Evolutionary conservation across 2,329 filamentous ascomycete genomes (phyloP).

Genomic region (Fusarium chaquense): DNA sequence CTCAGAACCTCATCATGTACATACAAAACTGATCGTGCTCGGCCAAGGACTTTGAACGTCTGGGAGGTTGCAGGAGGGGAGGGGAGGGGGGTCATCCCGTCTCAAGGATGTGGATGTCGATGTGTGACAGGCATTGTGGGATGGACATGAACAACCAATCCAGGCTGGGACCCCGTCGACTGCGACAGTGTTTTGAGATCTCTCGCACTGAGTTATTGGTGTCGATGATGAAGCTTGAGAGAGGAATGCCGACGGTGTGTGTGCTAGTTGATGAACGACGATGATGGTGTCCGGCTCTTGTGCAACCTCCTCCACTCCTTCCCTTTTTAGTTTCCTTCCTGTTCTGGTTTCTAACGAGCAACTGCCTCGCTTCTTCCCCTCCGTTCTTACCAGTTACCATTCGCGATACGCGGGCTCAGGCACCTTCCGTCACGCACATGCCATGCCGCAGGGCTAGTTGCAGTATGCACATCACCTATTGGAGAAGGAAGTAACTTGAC

Average conservation of each 20-base stretch:
- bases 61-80: slow-evolving; percentile 40
- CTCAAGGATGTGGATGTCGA: slow-evolving; percentile 32
- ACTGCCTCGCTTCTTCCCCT: slow-evolving; percentile 31
- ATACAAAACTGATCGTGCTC: slow-evolving; percentile 27
- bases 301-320: slow-evolving; percentile 22
- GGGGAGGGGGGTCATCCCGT: slow-evolving; percentile 39
- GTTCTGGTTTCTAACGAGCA: slow-evolving; percentile 27
- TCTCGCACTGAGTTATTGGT: slow-evolving; percentile 31
- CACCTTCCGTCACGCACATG: slow-evolving; percentile 33
- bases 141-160: slow-evolving; percentile 2
- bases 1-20: neutral
- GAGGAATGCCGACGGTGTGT: slow-evolving; percentile 7
- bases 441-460: slow-evolving; percentile 39
- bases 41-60: slow-evolving; percentile 23
- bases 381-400: slow-evolving; percentile 37
- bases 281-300: slow-evolving; percentile 25
- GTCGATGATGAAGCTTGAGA: slow-evolving; percentile 11
- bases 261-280: neutral
- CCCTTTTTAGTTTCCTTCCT: slow-evolving; percentile 34
- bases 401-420: slow-evolving; percentile 39
- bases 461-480: slow-evolving; percentile 42
- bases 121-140: slow-evolving; percentile 38
- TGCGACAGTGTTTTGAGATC: slow-evolving; percentile 26
- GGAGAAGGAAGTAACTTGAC: slow-evolving; percentile 31
- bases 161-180: slow-evolving; percentile 9